phyloP scores from a whole-genome alignment of 2,329 filamentous ascomycete genomes.

The Curvularia verruculosa region DNA sequence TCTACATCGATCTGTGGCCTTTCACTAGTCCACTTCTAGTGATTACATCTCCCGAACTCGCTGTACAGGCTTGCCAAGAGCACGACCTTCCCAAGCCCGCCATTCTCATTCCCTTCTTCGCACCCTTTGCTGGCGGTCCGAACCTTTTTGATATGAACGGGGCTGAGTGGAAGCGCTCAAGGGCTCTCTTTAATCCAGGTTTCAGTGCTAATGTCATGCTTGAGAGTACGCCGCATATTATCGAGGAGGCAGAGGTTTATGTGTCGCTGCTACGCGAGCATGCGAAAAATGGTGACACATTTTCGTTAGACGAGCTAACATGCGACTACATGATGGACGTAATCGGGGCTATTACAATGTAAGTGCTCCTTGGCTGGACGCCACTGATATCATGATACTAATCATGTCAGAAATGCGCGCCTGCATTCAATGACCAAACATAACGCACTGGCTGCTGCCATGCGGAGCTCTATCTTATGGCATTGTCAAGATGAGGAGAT shows the following conservation, averaged over 20 bases:
- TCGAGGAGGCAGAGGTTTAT: conserved; percentile 7
- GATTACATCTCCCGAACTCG: conserved; percentile 15
- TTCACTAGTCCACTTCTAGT: conserved; percentile 20
- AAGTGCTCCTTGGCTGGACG: background rate
- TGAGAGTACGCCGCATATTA: conserved; percentile 27
- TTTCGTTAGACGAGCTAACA: conserved; percentile 7
- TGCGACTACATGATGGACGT: conserved; percentile 16
- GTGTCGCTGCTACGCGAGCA: conserved; percentile 8
- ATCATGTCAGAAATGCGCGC: conserved; percentile 5
- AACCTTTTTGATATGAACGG: conserved; percentile 24
- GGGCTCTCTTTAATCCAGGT: conserved; percentile 26
- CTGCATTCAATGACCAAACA: conserved; percentile 22
- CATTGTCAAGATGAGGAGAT: conserved; percentile 10
- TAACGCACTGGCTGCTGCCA: conserved; percentile 13
- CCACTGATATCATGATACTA: background rate
- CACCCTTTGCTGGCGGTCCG: conserved; percentile 19
- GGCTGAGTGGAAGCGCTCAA: conserved; percentile 37
- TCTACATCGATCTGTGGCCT: conserved; percentile 28
- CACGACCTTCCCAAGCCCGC: conserved; percentile 18
- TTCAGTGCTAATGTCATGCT: conserved; percentile 53
- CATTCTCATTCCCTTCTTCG: conserved; percentile 13
- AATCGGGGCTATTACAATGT: conserved; percentile 6
- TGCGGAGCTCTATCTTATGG: conserved; percentile 16
- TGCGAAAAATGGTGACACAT: conserved; percentile 3
- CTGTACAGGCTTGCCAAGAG: conserved; percentile 9